Evolutionary conservation across 129 eudicot genomes (phyloP).

Genomic region (Solidago caesia): DNA sequence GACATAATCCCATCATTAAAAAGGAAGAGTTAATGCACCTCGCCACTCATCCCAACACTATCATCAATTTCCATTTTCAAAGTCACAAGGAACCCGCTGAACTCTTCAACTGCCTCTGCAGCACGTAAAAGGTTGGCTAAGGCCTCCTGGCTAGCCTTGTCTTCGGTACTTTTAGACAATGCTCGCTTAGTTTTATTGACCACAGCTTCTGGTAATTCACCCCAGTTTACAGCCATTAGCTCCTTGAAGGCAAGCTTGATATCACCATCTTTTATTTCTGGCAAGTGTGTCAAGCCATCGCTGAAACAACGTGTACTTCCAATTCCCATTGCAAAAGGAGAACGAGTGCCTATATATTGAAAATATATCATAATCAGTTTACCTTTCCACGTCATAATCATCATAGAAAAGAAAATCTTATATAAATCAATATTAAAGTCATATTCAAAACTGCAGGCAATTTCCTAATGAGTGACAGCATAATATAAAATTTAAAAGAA

Average conservation of each 20-base stretch:
- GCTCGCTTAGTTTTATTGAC: constrained; percentile 57
- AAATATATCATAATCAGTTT: constrained; percentile 1
- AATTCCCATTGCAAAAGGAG: constrained; percentile 45
- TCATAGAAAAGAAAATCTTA: neutral
- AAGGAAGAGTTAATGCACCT: constrained; percentile 42
- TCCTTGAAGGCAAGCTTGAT: constrained; percentile 67
- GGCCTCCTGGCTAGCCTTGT: constrained; percentile 67
- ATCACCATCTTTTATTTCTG: constrained; percentile 67
- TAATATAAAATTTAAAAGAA: too few relatives aligned
- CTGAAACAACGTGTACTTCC: constrained; percentile 72
- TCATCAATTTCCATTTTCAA: constrained; percentile 90
- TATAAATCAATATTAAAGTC: too few relatives aligned
- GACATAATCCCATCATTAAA: neutral
- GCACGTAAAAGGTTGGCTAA: constrained; percentile 76
- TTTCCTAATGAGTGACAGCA: too few relatives aligned
- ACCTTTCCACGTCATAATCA: neutral
- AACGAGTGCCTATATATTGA: constrained; percentile 32
- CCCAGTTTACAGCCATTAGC: constrained; percentile 82
- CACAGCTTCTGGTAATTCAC: constrained; percentile 66
- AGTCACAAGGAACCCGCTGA: constrained; percentile 64
- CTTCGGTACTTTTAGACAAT: constrained; percentile 69
- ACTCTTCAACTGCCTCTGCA: constrained; percentile 96
- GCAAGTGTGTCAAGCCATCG: constrained; percentile 57
- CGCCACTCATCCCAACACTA: constrained; percentile 79
- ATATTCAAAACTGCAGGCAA: too few relatives aligned